These are phyloP conservation scores for Linnemannia hyalina DNA, from an alignment of 192 early-diverging fungal species.

Conservation along the genomic window DNA sequence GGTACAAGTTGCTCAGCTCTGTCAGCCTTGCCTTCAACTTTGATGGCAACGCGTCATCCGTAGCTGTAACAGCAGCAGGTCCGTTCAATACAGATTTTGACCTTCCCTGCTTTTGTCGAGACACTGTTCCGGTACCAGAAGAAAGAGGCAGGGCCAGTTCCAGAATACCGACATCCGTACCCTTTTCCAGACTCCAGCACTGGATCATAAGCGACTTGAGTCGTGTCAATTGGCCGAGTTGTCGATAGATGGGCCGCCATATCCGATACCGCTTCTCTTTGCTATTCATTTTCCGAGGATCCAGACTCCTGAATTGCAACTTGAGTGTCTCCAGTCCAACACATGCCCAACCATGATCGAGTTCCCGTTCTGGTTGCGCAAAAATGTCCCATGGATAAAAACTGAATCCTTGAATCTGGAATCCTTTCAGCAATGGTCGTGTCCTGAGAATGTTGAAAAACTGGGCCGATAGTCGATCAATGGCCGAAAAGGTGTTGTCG, in stretches of 20 bases:
- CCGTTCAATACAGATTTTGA: not conserved
- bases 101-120: too few species aligned
- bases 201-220: conserved; percentile 5
- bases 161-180: not conserved
- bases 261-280: not conserved
- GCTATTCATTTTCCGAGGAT: not conserved
- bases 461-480: not conserved
- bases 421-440: not conserved
- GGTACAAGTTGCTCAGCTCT: not conserved
- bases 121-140: too few species aligned
- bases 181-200: conserved; percentile 4
- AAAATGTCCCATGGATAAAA: not conserved
- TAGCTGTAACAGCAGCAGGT: too few species aligned
- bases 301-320: not conserved
- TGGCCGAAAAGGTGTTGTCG: not conserved
- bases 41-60: not conserved
- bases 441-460: conserved; percentile 5
- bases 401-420: not conserved
- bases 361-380: not conserved
- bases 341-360: not conserved
- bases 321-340: not conserved
- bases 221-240: not conserved
- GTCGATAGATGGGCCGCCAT: conserved; percentile 1
- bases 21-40: not conserved
- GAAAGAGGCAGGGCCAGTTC: not conserved